Evolutionary conservation across 1,284 basidiomycete genomes (phyloP).

Genomic region (Xerocomus nothofagi): DNA sequence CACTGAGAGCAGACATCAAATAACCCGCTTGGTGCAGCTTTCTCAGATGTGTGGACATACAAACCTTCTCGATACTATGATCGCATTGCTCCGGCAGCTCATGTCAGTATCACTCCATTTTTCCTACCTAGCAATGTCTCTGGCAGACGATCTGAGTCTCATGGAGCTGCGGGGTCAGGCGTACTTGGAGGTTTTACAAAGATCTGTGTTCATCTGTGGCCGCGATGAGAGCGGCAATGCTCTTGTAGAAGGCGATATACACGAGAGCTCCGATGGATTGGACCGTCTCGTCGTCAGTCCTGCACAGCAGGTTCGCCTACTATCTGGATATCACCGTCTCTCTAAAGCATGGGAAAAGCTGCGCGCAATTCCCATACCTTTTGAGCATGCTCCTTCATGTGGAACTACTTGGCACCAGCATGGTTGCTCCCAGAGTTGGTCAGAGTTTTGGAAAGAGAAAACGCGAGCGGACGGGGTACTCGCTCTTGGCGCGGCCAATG

Average conservation of each 20-base stretch:
- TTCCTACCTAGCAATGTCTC: slow-evolving; percentile 65
- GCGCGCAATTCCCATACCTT: slow-evolving; percentile 50
- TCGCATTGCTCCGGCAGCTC: slow-evolving; percentile 53
- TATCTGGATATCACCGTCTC: slow-evolving; percentile 65
- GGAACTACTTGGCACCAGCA: slow-evolving; percentile 68
- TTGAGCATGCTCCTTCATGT: slow-evolving; percentile 61
- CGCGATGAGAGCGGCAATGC: slow-evolving; percentile 11
- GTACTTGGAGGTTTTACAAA: slow-evolving; percentile 69
- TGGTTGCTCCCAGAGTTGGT: slow-evolving; percentile 63
- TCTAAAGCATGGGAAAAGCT: slow-evolving; percentile 62
- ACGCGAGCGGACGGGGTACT: slow-evolving; percentile 59
- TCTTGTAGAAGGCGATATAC: slow-evolving; percentile 30
- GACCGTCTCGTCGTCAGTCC: slow-evolving; percentile 49
- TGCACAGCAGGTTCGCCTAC: slow-evolving; percentile 58
- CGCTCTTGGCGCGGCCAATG: slow-evolving; percentile 56
- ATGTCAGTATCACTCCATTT: slow-evolving; percentile 59
- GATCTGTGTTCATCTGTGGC: slow-evolving; percentile 46
- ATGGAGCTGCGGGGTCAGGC: slow-evolving; percentile 56
- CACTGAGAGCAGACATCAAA: slow-evolving; percentile 44
- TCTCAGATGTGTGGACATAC: slow-evolving; percentile 65
- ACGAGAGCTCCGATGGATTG: slow-evolving; percentile 38
- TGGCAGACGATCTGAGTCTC: slow-evolving; percentile 65
- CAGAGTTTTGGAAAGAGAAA: slow-evolving; percentile 70
- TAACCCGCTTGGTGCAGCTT: slow-evolving; percentile 58
- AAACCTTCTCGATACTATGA: slow-evolving; percentile 55